Evolutionary conservation across 441 rosid species (phyloP).

Genomic region (Eruca vesicaria): DNA sequence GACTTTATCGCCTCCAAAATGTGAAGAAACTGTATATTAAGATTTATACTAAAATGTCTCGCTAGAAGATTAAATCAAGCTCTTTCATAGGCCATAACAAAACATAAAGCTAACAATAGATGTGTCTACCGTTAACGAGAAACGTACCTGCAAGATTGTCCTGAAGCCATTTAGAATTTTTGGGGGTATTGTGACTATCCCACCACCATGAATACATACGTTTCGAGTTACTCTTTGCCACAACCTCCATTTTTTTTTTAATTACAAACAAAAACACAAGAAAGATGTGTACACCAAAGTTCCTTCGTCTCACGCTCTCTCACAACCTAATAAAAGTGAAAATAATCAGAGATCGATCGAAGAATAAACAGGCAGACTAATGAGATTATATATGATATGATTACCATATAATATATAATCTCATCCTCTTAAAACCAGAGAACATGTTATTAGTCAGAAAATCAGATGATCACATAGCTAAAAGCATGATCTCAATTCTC

Average conservation of each 20-base stretch:
- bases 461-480: neutral
- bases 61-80: neutral
- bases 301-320: constrained; percentile 14
- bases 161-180: constrained; percentile 89
- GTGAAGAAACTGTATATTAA: neutral
- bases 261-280: neutral
- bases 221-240: constrained; percentile 43
- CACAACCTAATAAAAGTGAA: neutral
- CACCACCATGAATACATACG: constrained; percentile 93
- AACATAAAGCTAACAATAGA: neutral
- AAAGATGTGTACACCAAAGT: constrained; percentile 25
- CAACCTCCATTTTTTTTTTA: constrained; percentile 51
- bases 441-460: neutral
- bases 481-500: neutral
- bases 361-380: neutral
- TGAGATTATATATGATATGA: neutral
- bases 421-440: neutral
- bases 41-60: neutral
- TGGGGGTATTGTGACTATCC: constrained; percentile 90
- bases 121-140: neutral
- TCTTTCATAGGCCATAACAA: neutral
- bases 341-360: neutral
- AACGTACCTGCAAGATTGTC: constrained; percentile 91
- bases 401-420: neutral
- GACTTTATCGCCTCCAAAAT: neutral